A percentile compares a stretch with the other conserved stretches of the same genome.
phyloP scores from a whole-genome alignment of 192 early-diverging fungal species.

The Martensiomyces pterosporus region DNA sequence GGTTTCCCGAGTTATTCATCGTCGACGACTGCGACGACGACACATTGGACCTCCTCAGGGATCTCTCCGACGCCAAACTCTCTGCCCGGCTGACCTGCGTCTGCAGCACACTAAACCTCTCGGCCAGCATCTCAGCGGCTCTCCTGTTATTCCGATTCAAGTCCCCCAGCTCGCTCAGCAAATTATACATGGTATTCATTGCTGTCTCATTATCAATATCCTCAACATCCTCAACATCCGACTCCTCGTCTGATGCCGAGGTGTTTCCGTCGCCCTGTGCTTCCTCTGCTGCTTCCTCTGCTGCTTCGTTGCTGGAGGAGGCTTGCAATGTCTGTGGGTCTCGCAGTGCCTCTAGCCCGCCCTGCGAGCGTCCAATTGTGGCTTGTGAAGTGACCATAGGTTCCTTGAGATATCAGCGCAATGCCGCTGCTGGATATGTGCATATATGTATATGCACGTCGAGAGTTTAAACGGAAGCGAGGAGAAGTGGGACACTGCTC shows the following conservation, averaged over 20 bases:
- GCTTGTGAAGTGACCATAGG: slow-evolving; percentile 36
- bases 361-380: slow-evolving; percentile 47
- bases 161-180: slow-evolving; percentile 43
- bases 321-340: slow-evolving; percentile 24
- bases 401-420: too few species aligned
- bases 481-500: too few species aligned
- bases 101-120: slow-evolving; percentile 38
- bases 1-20: background rate
- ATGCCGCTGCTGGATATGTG: too few species aligned
- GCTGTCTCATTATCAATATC: slow-evolving; percentile 46
- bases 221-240: slow-evolving; percentile 19
- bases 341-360: slow-evolving; percentile 27
- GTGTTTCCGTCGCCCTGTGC: too few species aligned
- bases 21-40: too few species aligned
- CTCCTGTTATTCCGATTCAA: slow-evolving; percentile 42
- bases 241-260: too few species aligned
- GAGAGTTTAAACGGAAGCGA: too few species aligned
- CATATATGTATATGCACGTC: too few species aligned
- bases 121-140: slow-evolving; percentile 29
- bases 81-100: slow-evolving; percentile 20
- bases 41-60: too few species aligned
- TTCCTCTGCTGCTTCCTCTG: background rate
- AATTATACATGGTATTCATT: slow-evolving; percentile 46
- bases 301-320: background rate
- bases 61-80: slow-evolving; percentile 4